Conservation (phyloP, 805 yeast species). For the Myxozyma monticola region DNA sequence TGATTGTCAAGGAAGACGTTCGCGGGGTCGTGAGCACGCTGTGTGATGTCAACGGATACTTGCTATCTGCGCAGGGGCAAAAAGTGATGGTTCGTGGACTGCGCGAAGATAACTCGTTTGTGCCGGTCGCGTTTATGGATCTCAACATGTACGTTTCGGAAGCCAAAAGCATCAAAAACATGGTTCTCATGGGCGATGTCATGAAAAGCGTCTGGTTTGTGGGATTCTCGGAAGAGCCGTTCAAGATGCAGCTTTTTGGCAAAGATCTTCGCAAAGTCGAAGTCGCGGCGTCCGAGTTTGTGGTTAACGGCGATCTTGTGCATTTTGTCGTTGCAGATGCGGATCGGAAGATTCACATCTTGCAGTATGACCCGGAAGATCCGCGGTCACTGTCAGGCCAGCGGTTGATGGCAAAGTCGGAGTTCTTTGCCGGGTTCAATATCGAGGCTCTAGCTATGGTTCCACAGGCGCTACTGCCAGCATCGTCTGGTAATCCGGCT, state of each 20-base stretch:
- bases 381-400: slow-evolving; percentile 80
- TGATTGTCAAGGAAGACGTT: slow-evolving; percentile 67
- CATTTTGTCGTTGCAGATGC: slow-evolving; percentile 69
- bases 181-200: slow-evolving; percentile 79
- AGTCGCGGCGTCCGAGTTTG: slow-evolving; percentile 72
- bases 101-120: slow-evolving; percentile 80
- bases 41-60: slow-evolving; percentile 78
- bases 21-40: slow-evolving; percentile 82
- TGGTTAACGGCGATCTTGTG: slow-evolving; percentile 68
- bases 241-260: slow-evolving; percentile 74
- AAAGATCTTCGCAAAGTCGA: slow-evolving; percentile 67
- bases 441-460: slow-evolving; percentile 36
- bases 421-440: slow-evolving; percentile 65
- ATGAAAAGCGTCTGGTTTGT: slow-evolving; percentile 73
- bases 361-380: slow-evolving; percentile 91
- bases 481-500: not conserved
- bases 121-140: slow-evolving; percentile 92
- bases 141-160: slow-evolving; percentile 77
- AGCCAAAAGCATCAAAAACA: slow-evolving; percentile 77
- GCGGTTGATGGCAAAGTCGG: slow-evolving; percentile 64
- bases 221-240: slow-evolving; percentile 95
- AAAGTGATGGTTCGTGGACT: slow-evolving; percentile 75
- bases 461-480: slow-evolving; percentile 33
- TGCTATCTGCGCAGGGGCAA: slow-evolving; percentile 84
- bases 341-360: slow-evolving; percentile 62